Conservation (phyloP, 2,329 filamentous ascomycete genomes). For the Trichophyton benhamiae region DNA sequence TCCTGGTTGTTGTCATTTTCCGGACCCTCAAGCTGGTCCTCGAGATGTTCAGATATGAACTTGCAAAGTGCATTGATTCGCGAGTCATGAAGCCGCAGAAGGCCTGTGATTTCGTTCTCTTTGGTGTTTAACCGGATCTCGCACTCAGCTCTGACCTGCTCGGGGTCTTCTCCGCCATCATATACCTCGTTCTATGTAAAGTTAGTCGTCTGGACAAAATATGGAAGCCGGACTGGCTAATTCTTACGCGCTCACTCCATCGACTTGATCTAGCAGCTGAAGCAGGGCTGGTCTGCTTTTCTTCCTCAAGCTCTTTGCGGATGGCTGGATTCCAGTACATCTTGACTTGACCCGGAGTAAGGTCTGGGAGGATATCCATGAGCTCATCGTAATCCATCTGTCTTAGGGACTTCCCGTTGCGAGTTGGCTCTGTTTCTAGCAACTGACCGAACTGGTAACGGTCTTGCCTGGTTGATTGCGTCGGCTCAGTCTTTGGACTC, state of each 20-base stretch:
- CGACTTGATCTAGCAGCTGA: neutral
- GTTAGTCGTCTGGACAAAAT: neutral
- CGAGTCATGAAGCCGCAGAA: constrained; percentile 9
- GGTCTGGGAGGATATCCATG: constrained; percentile 8
- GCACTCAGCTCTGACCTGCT: constrained; percentile 8
- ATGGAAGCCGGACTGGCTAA: neutral
- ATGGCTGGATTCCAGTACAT: constrained; percentile 12
- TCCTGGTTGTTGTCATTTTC: constrained; percentile 3
- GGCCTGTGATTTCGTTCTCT: constrained; percentile 10
- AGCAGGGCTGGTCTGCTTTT: neutral
- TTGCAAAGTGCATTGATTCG: constrained; percentile 8
- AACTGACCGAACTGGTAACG: neutral
- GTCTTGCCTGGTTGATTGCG: neutral
- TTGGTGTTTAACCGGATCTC: constrained; percentile 9
- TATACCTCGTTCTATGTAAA: neutral
- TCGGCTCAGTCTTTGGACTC: neutral
- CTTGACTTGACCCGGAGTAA: constrained; percentile 11
- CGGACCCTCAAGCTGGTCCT: neutral
- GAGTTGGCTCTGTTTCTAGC: neutral
- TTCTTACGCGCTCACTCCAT: neutral
- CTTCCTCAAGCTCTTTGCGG: neutral
- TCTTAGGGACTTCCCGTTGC: constrained; percentile 5
- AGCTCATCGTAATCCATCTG: constrained; percentile 12
- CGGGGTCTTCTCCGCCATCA: neutral
- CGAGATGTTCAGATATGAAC: constrained; percentile 9